A percentile compares a stretch with the other conserved stretches of the same genome.
These are phyloP conservation scores for Backusella sp. DNA, from an alignment of 192 early-diverging fungal genomes.

Conservation along the genomic window DNA sequence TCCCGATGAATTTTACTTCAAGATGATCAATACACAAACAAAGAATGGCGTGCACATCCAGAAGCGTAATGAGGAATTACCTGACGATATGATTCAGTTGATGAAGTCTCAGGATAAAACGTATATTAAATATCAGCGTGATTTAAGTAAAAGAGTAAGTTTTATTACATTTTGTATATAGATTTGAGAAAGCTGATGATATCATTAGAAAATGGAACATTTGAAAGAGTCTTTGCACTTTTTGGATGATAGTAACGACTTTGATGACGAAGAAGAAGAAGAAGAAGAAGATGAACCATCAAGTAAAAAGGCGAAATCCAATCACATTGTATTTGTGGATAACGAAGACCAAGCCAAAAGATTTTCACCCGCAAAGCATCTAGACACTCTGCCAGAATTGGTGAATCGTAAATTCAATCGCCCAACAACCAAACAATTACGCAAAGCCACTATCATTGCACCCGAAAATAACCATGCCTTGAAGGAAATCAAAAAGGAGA, in stretches of 20 bases:
- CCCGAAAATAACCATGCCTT: conserved; percentile 24
- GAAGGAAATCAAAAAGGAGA: conserved; percentile 22
- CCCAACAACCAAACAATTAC: conserved; percentile 60
- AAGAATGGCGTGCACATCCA: conserved; percentile 82
- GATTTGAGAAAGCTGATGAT: background rate
- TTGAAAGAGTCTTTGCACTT: conserved; percentile 73
- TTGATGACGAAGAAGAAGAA: conserved; percentile 28
- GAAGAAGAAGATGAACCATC: conserved; percentile 27
- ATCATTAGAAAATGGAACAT: conserved; percentile 64
- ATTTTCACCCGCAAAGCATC: conserved; percentile 81
- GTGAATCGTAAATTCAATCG: conserved; percentile 80
- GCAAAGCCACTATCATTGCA: conserved; percentile 40
- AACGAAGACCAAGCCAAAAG: conserved; percentile 48
- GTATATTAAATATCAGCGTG: conserved; percentile 81
- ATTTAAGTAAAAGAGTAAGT: conserved; percentile 70
- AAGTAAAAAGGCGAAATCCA: conserved; percentile 38
- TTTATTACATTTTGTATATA: too few species aligned
- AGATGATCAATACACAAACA: conserved; percentile 88
- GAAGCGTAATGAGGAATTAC: conserved; percentile 70
- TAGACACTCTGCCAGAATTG: conserved; percentile 80
- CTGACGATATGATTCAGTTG: conserved; percentile 74
- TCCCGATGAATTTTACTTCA: conserved; percentile 98
- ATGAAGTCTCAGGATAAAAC: conserved; percentile 92
- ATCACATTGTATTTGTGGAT: conserved; percentile 82
- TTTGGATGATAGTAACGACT: conserved; percentile 39